Evolutionary conservation across 805 yeast species (phyloP), one percentile per base, ranked within the genome.

Genomic region (Kuraishia ogatae): DNA sequence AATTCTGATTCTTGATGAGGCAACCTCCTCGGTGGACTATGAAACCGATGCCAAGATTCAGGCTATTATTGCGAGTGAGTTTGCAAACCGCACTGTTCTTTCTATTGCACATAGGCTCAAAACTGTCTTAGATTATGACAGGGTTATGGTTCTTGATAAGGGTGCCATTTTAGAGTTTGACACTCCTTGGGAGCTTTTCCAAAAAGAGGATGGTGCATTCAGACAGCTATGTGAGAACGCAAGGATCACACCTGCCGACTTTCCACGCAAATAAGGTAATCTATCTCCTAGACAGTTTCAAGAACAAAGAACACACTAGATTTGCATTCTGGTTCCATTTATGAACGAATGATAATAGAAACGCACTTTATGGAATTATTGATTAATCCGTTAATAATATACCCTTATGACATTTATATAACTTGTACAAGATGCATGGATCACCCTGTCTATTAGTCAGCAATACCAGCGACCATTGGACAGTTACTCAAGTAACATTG

Each of bases 1-100:
- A 62, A 79, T 86, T 52, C 67, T 87, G 54, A 79, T 87, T 51
- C 66, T 87, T 58, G 93, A 87, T 66, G 93, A 87, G 67, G 92
- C 92, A 2, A 87, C 93, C 0, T 83, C 90, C 0, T 79, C 84
- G 48, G 92, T 87, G 20, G 93, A 87, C 65, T 82, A 82, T 63
- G 87, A 81, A 60, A 85, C 92, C 0, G 93, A 86, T 67, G 70
- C 78, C 17, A 76, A 80, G 63, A 79, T 86, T 59, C 92, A 87
- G 65, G 53, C 66, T 0, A 82, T 87, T 1, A 85, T 87, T 59
- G 74, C 73, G 0, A 64, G 65, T 2, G 88, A 84, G 60, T 87
- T 87, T 64, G 67, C 70, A 11, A 68, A 77, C 46, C 84, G 89
- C 64, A 86, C 92, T 0, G 81, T 87, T 50, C 65, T 86, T 52